phyloP scores from a whole-genome alignment of 371 early-diverging fungal species.

The Mortierella sp. region DNA sequence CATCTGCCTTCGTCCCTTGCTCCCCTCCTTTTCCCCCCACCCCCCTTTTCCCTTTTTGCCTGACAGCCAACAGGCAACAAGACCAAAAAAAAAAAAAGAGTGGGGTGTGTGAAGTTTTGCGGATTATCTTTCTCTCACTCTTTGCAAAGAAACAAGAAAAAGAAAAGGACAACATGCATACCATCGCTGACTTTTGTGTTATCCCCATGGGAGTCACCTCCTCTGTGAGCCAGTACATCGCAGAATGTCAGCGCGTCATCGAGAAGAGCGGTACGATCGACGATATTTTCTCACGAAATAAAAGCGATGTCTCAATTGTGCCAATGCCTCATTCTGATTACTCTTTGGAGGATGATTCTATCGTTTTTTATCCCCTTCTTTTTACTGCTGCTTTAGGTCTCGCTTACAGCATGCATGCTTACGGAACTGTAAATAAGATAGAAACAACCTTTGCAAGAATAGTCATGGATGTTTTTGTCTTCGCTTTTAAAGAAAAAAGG shows the following conservation, averaged over 20 bases:
- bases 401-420: constrained; percentile 34
- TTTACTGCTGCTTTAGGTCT: constrained; percentile 12
- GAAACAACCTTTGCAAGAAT: not conserved
- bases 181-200: constrained; percentile 54
- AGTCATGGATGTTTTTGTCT: not conserved
- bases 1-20: not conserved
- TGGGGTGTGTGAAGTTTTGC: too few species aligned
- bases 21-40: not conserved
- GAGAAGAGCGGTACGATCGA: constrained; percentile 56
- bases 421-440: constrained; percentile 40
- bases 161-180: constrained; percentile 26
- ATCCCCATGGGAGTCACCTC: constrained; percentile 54
- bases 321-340: too few species aligned
- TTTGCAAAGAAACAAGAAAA: too few species aligned
- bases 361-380: not conserved
- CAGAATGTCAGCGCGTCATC: constrained; percentile 53
- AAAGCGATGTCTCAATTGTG: too few species aligned
- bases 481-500: not conserved
- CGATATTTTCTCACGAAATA: too few species aligned
- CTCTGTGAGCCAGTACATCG: constrained; percentile 50
- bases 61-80: not conserved
- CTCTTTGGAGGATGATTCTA: too few species aligned
- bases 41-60: constrained; percentile 2
- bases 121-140: too few species aligned
- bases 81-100: too few species aligned